Evolutionary conservation across 306 rosid genomes (phyloP), one percentile per base, ranked within the genome.

Genomic region (Corylus americana): DNA sequence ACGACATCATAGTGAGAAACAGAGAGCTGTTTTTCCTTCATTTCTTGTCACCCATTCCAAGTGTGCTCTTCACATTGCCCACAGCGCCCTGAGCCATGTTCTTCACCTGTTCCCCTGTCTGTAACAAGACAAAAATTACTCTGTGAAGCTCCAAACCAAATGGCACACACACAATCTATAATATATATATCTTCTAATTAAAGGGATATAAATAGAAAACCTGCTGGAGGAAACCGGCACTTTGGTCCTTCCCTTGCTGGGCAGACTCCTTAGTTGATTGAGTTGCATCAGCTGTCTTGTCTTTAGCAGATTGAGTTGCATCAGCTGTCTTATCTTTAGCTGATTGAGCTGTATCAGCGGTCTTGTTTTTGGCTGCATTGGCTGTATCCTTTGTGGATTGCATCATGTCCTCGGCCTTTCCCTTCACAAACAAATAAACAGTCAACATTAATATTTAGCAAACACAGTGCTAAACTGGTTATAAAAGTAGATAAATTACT

Each of bases 61-160:
- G 89, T 45, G 91, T 87, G 80, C 77, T 87, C 86, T 89, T 91
- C 75, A 91, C 93, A 27, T 17, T 81, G 0, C 87, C 93, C 78
- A 86, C 59, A 70, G 92, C 90, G 62, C 85, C 89, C 22, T 89
- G 92, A 80, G 92, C 90, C 90, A 89, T 85, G 82, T 14, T 82
- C 85, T 45, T 89, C 88, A 87, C 75, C 74, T 87, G 91, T 53
- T 87, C 93, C 71, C 89, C 91, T 12, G 90, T 89, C 96, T 91
- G 75, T 67, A 73, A 29, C 76, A 84, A 58, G 1, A 55, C 10
- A 20, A 74, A n/a, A 18, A n/a, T 17, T n/a, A 29, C 31, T 42
- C 1, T 10, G 3, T 49, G 4, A 49, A 11, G 53, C 45, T 42
- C 45, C 45, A 0, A 42, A 42, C 45, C 7, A 42, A 42, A 42